phyloP scores from a whole-genome alignment of 371 early-diverging fungal species.

The Actinomortierella ambigua region DNA sequence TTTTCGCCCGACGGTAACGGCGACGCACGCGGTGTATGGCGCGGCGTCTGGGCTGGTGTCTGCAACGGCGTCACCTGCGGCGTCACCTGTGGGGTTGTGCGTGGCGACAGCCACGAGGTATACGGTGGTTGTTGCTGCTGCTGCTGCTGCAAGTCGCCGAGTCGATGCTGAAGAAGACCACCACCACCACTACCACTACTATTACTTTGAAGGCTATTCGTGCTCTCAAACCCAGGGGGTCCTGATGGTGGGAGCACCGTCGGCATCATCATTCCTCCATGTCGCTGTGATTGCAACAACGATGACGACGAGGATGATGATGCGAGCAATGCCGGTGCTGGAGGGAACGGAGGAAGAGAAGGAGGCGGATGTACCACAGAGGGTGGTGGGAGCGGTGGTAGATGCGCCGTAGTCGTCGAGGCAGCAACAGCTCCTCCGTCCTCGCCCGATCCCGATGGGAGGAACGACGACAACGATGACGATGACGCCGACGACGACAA shows the following conservation, averaged over 20 bases:
- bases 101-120: slow-evolving; percentile 37
- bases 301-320: background rate
- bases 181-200: background rate
- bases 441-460: too few relatives aligned
- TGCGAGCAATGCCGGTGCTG: background rate
- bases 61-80: slow-evolving; percentile 40
- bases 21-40: slow-evolving; percentile 36
- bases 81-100: slow-evolving; percentile 30
- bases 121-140: too few relatives aligned
- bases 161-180: slow-evolving; percentile 21
- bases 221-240: slow-evolving; percentile 11
- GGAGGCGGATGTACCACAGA: too few relatives aligned
- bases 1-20: slow-evolving; percentile 44
- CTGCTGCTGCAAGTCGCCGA: slow-evolving; percentile 25
- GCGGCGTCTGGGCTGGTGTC: slow-evolving; percentile 37
- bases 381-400: background rate
- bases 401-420: too few relatives aligned
- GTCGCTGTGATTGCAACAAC: background rate
- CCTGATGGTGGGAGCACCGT: background rate
- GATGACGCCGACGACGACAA: too few relatives aligned
- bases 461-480: too few relatives aligned
- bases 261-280: background rate
- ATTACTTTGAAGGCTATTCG: background rate
- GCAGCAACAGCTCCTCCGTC: too few relatives aligned
- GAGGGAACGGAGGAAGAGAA: too few relatives aligned